These are phyloP conservation scores for Xylaria scruposa DNA, from an alignment of 495 filamentous ascomycete genomes.

Conservation along the genomic window DNA sequence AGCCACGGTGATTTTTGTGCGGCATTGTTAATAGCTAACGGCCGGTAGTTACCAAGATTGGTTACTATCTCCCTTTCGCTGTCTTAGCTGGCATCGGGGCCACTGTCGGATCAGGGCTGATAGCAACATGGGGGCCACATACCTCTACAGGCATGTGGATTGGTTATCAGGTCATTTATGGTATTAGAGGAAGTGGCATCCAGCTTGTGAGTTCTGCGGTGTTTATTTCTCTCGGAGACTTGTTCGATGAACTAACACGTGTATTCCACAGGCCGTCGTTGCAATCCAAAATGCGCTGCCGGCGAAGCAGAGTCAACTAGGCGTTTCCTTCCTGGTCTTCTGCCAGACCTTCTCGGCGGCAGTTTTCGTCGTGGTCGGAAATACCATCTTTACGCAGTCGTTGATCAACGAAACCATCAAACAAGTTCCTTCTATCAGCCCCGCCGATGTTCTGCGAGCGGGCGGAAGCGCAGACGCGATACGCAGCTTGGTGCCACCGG, in stretches of 20 bases:
- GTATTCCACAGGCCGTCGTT: constrained; percentile 46
- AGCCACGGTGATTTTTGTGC: constrained; percentile 23
- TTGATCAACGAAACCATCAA: constrained; percentile 42
- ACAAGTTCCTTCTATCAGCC: constrained; percentile 48
- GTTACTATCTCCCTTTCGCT: constrained; percentile 60
- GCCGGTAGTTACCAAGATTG: constrained; percentile 45
- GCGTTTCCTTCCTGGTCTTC: constrained; percentile 60
- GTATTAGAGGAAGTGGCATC: constrained; percentile 56
- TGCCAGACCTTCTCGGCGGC: constrained; percentile 60
- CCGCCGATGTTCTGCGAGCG: constrained; percentile 44
- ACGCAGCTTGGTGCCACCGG: constrained; percentile 49
- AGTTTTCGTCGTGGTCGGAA: constrained; percentile 57
- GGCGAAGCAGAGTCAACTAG: constrained; percentile 52
- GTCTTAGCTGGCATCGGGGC: constrained; percentile 61
- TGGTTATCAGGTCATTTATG: constrained; percentile 66
- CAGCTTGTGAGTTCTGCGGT: constrained; percentile 50
- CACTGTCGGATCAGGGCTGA: constrained; percentile 60
- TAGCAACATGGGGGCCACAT: constrained; percentile 55
- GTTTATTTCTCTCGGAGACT: constrained; percentile 34
- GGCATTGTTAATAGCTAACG: constrained; percentile 28
- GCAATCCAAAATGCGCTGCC: constrained; percentile 60
- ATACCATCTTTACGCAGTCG: constrained; percentile 58
- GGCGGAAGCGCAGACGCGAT: constrained; percentile 46
- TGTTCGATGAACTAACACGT: constrained; percentile 36
- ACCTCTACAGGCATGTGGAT: constrained; percentile 61